Conservation (phyloP, 192 early-diverging fungal species). For the Rhizophagus sp. region DNA sequence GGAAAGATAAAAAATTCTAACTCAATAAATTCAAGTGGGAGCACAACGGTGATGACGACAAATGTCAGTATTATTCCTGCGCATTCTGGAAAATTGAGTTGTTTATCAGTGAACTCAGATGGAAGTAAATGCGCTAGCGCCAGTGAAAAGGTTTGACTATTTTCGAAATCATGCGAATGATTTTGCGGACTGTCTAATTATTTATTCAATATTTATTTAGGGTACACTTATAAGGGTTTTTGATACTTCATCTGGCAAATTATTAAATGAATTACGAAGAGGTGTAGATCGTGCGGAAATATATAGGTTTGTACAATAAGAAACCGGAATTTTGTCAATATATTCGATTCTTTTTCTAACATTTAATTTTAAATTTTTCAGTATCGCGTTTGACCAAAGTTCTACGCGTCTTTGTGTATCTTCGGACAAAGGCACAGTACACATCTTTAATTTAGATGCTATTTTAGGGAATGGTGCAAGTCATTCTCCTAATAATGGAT, state of each 20-base stretch:
- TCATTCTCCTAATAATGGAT: slow-evolving; percentile 39
- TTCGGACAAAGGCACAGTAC: slow-evolving; percentile 91
- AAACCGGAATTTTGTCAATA: not conserved
- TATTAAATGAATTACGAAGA: slow-evolving; percentile 83
- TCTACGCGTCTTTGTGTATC: slow-evolving; percentile 80
- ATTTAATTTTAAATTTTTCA: not conserved
- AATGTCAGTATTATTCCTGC: slow-evolving; percentile 82
- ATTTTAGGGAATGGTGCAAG: slow-evolving; percentile 40
- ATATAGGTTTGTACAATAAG: slow-evolving; percentile 42
- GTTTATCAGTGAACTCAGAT: slow-evolving; percentile 73
- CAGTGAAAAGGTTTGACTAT: slow-evolving; percentile 60
- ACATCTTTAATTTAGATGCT: slow-evolving; percentile 85
- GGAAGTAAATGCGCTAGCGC: slow-evolving; percentile 84
- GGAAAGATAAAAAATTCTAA: not conserved
- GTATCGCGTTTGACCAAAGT: slow-evolving; percentile 84
- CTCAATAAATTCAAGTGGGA: slow-evolving; percentile 36
- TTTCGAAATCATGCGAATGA: not conserved
- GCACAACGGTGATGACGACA: slow-evolving; percentile 45
- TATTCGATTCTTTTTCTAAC: too few relatives aligned
- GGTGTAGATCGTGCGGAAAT: slow-evolving; percentile 89
- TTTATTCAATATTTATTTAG: slow-evolving; percentile 4
- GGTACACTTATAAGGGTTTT: slow-evolving; percentile 93
- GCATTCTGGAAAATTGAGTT: slow-evolving; percentile 75
- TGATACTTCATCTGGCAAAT: slow-evolving; percentile 67
- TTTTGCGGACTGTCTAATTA: not conserved